A percentile compares a stretch with the other conserved stretches of the same genome.
These are phyloP conservation scores for Pythium plurisporium DNA, from an alignment of 352 stramenopile species.

Conservation along the genomic window DNA sequence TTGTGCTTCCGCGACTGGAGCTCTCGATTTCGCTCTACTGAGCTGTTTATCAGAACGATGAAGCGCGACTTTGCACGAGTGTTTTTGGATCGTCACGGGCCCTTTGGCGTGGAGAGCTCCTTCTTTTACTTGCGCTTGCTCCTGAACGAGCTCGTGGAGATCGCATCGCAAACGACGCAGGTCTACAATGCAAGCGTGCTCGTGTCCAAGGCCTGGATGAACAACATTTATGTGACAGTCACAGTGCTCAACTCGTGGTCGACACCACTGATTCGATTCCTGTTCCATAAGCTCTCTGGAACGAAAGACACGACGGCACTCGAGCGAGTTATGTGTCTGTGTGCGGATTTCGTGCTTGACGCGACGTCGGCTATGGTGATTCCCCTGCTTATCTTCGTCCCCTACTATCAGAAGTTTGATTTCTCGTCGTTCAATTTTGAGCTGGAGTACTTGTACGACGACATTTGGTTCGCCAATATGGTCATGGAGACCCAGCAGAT, in stretches of 20 bases:
- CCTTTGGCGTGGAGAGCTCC: conserved; percentile 35
- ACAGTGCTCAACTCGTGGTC: conserved; percentile 39
- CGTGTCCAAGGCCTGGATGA: conserved; percentile 46
- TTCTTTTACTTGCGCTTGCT: conserved; percentile 29
- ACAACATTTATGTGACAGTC: conserved; percentile 38
- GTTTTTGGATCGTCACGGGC: conserved; percentile 23
- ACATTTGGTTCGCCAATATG: conserved; percentile 37
- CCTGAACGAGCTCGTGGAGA: conserved; percentile 34
- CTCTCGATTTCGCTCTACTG: conserved; percentile 2
- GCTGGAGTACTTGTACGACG: conserved; percentile 31
- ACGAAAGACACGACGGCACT: conserved; percentile 8
- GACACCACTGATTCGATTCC: conserved; percentile 22
- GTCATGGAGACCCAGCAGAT: conserved; percentile 43
- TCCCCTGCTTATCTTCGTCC: conserved; percentile 32
- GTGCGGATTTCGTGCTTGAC: conserved; percentile 28
- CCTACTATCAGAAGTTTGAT: conserved; percentile 31
- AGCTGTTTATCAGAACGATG: neutral
- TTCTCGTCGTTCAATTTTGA: conserved; percentile 30
- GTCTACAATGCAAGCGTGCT: conserved; percentile 38
- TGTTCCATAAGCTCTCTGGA: conserved; percentile 15
- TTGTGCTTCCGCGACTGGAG: conserved; percentile 6
- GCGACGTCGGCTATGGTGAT: conserved; percentile 25
- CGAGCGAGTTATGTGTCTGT: conserved; percentile 26
- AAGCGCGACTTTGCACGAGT: conserved; percentile 4
- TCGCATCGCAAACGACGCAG: conserved; percentile 36